Conservation (phyloP, 495 filamentous ascomycete species). For the Penicillium nucicola region DNA sequence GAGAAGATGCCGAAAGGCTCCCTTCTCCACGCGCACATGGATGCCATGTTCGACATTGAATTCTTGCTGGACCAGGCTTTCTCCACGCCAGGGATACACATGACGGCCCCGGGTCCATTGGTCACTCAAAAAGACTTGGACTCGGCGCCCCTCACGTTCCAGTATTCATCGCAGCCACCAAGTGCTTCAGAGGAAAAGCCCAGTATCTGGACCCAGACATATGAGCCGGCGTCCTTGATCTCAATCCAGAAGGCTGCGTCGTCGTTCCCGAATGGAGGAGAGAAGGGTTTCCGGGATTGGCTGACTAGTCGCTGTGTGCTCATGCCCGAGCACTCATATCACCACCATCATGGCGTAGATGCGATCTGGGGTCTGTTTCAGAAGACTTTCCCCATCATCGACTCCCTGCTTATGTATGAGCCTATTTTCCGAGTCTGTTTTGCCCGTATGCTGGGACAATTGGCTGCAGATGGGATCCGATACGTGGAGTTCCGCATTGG, state of each 20-base stretch:
- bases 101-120: conserved; percentile 56
- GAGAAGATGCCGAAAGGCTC: conserved; percentile 86
- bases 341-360: conserved; percentile 76
- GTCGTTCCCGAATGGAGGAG: conserved; percentile 67
- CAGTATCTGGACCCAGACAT: conserved; percentile 61
- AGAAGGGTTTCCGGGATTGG: conserved; percentile 72
- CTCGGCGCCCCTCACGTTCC: conserved; percentile 48
- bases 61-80: conserved; percentile 71
- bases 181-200: conserved; percentile 20
- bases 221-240: conserved; percentile 53
- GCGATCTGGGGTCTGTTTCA: conserved; percentile 78
- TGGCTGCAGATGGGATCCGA: conserved; percentile 72
- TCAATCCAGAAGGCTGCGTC: conserved; percentile 63
- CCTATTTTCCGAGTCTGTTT: conserved; percentile 82
- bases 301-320: conserved; percentile 70
- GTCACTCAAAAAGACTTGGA: conserved; percentile 41
- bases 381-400: conserved; percentile 64
- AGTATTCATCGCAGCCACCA: conserved; percentile 34
- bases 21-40: conserved; percentile 81
- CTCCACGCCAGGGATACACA: conserved; percentile 69
- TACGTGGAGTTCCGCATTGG: conserved; percentile 71
- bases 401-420: conserved; percentile 79
- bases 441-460: conserved; percentile 58
- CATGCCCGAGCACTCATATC: conserved; percentile 64
- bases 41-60: conserved; percentile 85